A percentile compares a stretch with the other conserved stretches of the same genome.
These are phyloP conservation scores for Candida takata DNA, from an alignment of 805 yeast genomes.

Conservation along the genomic window DNA sequence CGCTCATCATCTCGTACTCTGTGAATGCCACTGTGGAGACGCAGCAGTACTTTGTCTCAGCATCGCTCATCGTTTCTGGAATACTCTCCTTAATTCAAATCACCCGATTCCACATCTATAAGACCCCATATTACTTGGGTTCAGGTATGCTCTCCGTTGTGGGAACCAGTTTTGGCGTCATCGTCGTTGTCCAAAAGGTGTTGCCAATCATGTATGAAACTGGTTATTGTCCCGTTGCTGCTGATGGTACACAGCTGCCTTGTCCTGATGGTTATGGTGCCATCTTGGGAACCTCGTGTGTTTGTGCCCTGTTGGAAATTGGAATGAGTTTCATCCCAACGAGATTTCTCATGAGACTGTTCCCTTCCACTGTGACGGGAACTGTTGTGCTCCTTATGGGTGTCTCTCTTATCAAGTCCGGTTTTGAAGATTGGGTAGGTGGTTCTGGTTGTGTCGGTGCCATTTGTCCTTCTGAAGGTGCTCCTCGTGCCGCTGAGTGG, in stretches of 20 bases:
- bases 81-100: slow-evolving; percentile 68
- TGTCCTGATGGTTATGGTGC: slow-evolving; percentile 91
- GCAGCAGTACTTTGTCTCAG: slow-evolving; percentile 64
- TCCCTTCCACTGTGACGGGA: slow-evolving; percentile 89
- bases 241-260: slow-evolving; percentile 61
- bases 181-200: slow-evolving; percentile 70
- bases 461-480: slow-evolving; percentile 44
- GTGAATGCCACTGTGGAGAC: slow-evolving; percentile 50
- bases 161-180: slow-evolving; percentile 86
- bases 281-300: slow-evolving; percentile 67
- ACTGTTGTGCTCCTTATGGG: slow-evolving; percentile 88
- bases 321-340: slow-evolving; percentile 74
- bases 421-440: slow-evolving; percentile 82
- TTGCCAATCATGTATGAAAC: slow-evolving; percentile 71
- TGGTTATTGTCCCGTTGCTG: slow-evolving; percentile 59
- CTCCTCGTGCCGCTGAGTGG: slow-evolving; percentile 60
- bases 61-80: slow-evolving; percentile 65
- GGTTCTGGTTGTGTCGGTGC: slow-evolving; percentile 60
- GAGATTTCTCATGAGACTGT: slow-evolving; percentile 55
- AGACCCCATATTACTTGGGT: slow-evolving; percentile 76
- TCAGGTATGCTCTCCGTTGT: slow-evolving; percentile 86
- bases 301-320: slow-evolving; percentile 71
- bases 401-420: slow-evolving; percentile 57
- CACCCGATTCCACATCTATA: slow-evolving; percentile 70
- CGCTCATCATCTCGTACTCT: slow-evolving; percentile 57